These are phyloP conservation scores for Serendipita sp. DNA, from an alignment of 768 basidiomycete species.

Conservation along the genomic window DNA sequence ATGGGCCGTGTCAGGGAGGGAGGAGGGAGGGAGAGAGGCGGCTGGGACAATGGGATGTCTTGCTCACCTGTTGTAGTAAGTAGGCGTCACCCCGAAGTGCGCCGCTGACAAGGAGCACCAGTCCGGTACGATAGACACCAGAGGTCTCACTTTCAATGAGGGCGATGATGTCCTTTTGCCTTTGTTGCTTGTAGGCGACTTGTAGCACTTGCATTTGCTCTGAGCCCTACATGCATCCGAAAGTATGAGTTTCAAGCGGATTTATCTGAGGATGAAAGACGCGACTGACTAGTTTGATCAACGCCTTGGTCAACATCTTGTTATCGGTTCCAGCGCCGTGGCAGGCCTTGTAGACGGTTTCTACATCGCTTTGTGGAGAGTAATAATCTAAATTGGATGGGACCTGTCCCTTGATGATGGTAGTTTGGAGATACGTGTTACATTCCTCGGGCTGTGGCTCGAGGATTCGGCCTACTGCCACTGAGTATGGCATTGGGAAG, in stretches of 20 bases:
- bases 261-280: background rate
- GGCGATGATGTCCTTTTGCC: background rate
- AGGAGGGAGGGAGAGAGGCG: no score
- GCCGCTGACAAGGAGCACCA: background rate
- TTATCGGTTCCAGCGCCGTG: constrained; percentile 1
- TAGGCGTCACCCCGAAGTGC: background rate
- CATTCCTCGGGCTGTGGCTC: background rate
- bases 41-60: background rate
- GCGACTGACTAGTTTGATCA: background rate
- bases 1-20: no score
- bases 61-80: background rate
- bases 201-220: background rate
- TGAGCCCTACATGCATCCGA: background rate
- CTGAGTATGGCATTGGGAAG: no score
- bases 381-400: background rate
- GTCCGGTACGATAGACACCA: background rate
- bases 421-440: background rate
- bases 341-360: background rate
- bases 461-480: no score
- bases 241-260: background rate
- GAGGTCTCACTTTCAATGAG: background rate
- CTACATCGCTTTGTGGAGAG: background rate
- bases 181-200: background rate
- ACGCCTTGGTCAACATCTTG: background rate
- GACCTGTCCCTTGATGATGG: background rate